Evolutionary conservation across 805 yeast genomes (phyloP), one percentile per base, ranked within the genome.

Genomic region (Candida maltosa): DNA sequence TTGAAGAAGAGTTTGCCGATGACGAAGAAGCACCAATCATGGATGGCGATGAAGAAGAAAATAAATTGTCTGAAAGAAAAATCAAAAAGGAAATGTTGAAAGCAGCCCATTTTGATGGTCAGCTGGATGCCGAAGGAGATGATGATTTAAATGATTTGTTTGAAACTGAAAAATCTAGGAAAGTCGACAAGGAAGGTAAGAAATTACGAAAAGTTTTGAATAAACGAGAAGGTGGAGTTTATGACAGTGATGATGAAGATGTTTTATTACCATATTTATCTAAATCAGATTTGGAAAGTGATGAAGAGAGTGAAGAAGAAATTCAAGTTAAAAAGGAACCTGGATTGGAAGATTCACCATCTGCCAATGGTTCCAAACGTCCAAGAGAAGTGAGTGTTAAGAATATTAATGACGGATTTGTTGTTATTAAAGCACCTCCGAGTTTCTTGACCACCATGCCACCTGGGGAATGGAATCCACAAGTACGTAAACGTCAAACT

Each of bases 1-100:
- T 73, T 52, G 97, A 93, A 48, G 97, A 93, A 57, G 97, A 89
- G 57, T 93, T 93, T 61, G 97, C 93, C 18, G 98, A 93, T 59
- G 98, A 93, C 58, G 98, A 93, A 64, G 98, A 91, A 57, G 97
- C 97, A 2, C 98, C 98, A 19, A 85, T 93, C 40, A 78, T 91
- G 71, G 97, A 91, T 52, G 96, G 96, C 31, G 79, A 89, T 42
- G 97, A 91, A 53, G 96, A 93, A 52, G 97, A 93, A 53, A 85
- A 87, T 56, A 88, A 84, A 56, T 84, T 87, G 43, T 84, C 88
- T 34, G 96, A 93, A 59, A 76, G 73, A 46, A 80, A 85, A 49
- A 81, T 87, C 55, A 87, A 86, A 57, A 79, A 74, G 44, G 95
- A 87, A 57, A 86, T 85, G 95, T 64, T 83, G 40, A 75, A 79